Evolutionary conservation across 768 basidiomycete genomes (phyloP).

Genomic region (Chalciporus piperatus): DNA sequence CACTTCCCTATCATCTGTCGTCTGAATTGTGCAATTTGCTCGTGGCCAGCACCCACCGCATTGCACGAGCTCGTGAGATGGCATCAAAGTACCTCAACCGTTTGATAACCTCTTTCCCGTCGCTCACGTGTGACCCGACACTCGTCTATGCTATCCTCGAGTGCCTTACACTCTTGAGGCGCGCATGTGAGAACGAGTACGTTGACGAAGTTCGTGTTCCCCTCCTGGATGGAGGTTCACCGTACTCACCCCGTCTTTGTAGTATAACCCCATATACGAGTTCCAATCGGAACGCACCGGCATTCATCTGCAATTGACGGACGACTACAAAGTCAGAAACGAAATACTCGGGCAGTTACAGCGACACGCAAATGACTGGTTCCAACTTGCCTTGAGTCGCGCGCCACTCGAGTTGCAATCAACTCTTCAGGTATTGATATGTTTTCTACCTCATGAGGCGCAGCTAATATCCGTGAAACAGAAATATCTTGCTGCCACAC

Average conservation of each 20-base stretch:
- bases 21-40: slow-evolving; percentile 75
- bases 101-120: slow-evolving; percentile 88
- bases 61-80: slow-evolving; percentile 76
- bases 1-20: slow-evolving; percentile 65
- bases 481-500: slow-evolving; percentile 85
- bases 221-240: neutral
- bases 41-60: slow-evolving; percentile 76
- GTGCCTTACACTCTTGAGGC: slow-evolving; percentile 82
- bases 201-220: slow-evolving; percentile 70
- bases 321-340: slow-evolving; percentile 82
- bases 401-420: slow-evolving; percentile 93
- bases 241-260: slow-evolving; percentile 2
- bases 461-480: slow-evolving; percentile 29
- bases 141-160: slow-evolving; percentile 90
- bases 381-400: slow-evolving; percentile 79
- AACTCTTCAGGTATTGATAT: slow-evolving; percentile 72
- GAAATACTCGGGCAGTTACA: slow-evolving; percentile 78
- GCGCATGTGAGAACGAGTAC: slow-evolving; percentile 88
- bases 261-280: slow-evolving; percentile 89
- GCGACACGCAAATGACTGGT: slow-evolving; percentile 76
- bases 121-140: slow-evolving; percentile 86
- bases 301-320: slow-evolving; percentile 77
- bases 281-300: slow-evolving; percentile 76
- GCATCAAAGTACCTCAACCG: slow-evolving; percentile 82
- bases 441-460: neutral